A percentile compares a stretch with the other conserved stretches of the same genome.
Conservation (phyloP, 202 grass and related monocot genomes). For the Zizania palustris region DNA sequence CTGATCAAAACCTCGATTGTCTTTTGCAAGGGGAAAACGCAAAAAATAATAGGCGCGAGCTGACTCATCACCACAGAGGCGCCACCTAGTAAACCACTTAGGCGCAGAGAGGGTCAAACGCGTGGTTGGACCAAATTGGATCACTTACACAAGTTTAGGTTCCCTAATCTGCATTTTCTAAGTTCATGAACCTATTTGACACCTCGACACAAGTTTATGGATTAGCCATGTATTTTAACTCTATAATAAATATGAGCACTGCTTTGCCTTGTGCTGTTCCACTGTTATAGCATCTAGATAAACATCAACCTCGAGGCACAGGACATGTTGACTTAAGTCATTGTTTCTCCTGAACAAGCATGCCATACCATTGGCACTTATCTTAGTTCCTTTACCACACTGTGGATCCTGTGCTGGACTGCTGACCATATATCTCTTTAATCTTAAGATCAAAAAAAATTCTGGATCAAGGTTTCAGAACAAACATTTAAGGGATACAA, state of each 20-base stretch:
- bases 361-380: constrained; percentile 2
- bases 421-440: background rate
- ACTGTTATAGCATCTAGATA: constrained; percentile 7
- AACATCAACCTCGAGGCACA: constrained; percentile 16
- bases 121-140: too few relatives aligned
- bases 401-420: background rate
- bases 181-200: too few relatives aligned
- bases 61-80: too few relatives aligned
- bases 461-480: background rate
- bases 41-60: too few relatives aligned
- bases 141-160: too few relatives aligned
- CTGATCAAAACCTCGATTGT: background rate
- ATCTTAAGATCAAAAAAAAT: background rate
- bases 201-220: too few relatives aligned
- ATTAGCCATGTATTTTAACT: too few relatives aligned
- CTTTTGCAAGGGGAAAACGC: constrained; percentile 61
- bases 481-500: constrained; percentile 16
- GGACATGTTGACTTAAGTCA: constrained; percentile 20
- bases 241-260: background rate
- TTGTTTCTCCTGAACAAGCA: background rate
- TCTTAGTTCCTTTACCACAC: constrained; percentile 11
- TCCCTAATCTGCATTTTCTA: too few relatives aligned
- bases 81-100: too few relatives aligned
- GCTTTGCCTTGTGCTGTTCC: background rate
- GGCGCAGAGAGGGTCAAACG: too few relatives aligned